Percentiles rank a stretch among this genome's conserved stretches.
Evolutionary conservation across 495 filamentous ascomycete species (phyloP).

Genomic region (Penicillium cataractarum): DNA sequence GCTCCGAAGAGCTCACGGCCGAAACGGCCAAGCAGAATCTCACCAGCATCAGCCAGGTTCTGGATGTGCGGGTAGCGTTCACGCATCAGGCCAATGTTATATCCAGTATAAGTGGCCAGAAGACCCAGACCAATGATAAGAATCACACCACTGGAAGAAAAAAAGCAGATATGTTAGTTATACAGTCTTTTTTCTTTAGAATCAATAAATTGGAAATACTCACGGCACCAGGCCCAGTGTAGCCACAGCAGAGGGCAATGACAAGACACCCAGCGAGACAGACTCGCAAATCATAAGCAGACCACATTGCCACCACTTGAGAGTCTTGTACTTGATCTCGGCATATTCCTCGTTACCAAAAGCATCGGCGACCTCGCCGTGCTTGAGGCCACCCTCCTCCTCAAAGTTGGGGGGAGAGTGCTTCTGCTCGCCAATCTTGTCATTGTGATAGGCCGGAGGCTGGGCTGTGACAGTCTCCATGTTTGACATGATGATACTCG

Average conservation of each 20-base stretch:
- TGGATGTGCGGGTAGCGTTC: constrained; percentile 65
- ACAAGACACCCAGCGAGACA: constrained; percentile 69
- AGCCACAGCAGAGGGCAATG: constrained; percentile 65
- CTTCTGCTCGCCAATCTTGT: constrained; percentile 28
- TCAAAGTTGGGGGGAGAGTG: constrained; percentile 17
- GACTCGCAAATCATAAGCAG: constrained; percentile 70
- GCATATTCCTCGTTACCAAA: constrained; percentile 49
- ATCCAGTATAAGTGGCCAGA: constrained; percentile 76
- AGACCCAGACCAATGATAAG: constrained; percentile 68
- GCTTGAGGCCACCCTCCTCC: constrained; percentile 43
- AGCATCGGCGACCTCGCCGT: constrained; percentile 38
- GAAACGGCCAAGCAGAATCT: constrained; percentile 37
- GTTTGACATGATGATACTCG: too few relatives aligned
- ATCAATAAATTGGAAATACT: neutral
- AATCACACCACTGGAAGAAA: constrained; percentile 49
- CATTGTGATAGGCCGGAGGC: constrained; percentile 26
- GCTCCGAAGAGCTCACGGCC: constrained; percentile 68
- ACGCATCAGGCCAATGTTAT: constrained; percentile 76
- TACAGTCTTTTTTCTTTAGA: neutral
- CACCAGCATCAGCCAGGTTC: constrained; percentile 69
- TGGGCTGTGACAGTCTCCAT: constrained; percentile 28
- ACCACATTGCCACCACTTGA: constrained; percentile 53
- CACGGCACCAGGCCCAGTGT: constrained; percentile 61
- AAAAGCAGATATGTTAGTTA: neutral
- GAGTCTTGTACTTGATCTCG: constrained; percentile 51